Evolutionary conservation across 805 yeast genomes (phyloP), one percentile per base, ranked within the genome.

Genomic region (Starmerella geochares): DNA sequence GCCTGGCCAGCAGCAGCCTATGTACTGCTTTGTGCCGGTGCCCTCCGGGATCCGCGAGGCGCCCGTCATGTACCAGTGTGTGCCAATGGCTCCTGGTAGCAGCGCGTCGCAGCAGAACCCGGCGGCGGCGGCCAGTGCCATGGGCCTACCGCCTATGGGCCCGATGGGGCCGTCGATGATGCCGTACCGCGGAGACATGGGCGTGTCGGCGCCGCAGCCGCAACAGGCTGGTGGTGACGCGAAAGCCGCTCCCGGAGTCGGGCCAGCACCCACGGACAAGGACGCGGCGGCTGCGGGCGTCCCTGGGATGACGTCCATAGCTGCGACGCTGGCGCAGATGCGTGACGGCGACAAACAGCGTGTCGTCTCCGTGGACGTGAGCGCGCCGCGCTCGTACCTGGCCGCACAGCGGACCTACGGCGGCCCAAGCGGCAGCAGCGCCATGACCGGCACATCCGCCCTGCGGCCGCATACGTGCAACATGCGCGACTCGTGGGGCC

Each of bases 401-500:
- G 45, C 35, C 9, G 45, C 45, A 10, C 42, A 38, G 42, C 28
- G 42, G 11, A 27, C 29, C 8, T 27, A 27, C 11, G 11, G n/a
- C n/a, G n/a, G n/a, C n/a, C n/a, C 29, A 11, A 27, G 29, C 11
- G 29, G 10, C 29, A 27, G 29, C 29, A 20, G 16, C 42, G 19
- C 6, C 39, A 4, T n/a, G n/a, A 29, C 32, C n/a, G 6, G n/a
- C n/a, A 29, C 16, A 13, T n/a, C 37, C 21, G 21, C 21, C 21
- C 21, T 28, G 46, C 32, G 48, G 24, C 46, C 51, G 29, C 51
- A 48, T 25, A 17, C 23, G n/a, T 51, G 54, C 43, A 35, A 44
- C n/a, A 44, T 51, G 49, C 39, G 21, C 8, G 54, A 48, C 44
- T 17, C 27, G 24, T 51, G 54, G 54, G 51, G 54, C 46, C 43